These are phyloP conservation scores for Vigna unguiculata DNA, from an alignment of 306 rosid species.

Conservation along the genomic window DNA sequence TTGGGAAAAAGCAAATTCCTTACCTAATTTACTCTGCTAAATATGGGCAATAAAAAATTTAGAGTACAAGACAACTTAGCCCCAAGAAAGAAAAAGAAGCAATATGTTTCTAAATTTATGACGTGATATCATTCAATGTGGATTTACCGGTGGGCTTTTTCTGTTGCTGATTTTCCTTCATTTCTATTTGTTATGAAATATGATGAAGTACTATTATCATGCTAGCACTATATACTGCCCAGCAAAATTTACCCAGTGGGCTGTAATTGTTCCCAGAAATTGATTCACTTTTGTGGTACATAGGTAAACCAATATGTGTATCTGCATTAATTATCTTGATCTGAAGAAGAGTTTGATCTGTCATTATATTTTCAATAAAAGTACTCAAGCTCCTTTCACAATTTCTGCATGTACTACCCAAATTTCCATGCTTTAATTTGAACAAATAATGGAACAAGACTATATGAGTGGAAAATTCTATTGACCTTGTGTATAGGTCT, in stretches of 20 bases:
- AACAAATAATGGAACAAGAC: constrained; percentile 27
- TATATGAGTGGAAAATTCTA: constrained; percentile 24
- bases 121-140: neutral
- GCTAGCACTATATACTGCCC: neutral
- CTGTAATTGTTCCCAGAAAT: neutral
- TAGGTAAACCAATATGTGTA: constrained; percentile 1
- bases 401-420: neutral
- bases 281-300: constrained; percentile 14
- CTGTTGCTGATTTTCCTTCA: constrained; percentile 1
- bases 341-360: neutral
- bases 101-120: constrained; percentile 28
- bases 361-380: constrained; percentile 11
- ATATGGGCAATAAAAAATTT: constrained; percentile 1
- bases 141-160: neutral
- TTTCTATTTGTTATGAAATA: constrained; percentile 12
- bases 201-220: neutral
- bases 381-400: neutral
- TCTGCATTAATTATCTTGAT: constrained; percentile 9
- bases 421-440: constrained; percentile 22
- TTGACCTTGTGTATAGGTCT: constrained; percentile 57
- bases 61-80: too few species aligned
- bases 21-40: constrained; percentile 43
- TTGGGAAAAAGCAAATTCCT: constrained; percentile 48
- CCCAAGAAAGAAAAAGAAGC: constrained; percentile 21
- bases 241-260: neutral